Percentiles rank a stretch among this genome's conserved stretches.
Evolutionary conservation across 2,329 filamentous ascomycete genomes (phyloP).

Genomic region (Cryphonectria radicalis): DNA sequence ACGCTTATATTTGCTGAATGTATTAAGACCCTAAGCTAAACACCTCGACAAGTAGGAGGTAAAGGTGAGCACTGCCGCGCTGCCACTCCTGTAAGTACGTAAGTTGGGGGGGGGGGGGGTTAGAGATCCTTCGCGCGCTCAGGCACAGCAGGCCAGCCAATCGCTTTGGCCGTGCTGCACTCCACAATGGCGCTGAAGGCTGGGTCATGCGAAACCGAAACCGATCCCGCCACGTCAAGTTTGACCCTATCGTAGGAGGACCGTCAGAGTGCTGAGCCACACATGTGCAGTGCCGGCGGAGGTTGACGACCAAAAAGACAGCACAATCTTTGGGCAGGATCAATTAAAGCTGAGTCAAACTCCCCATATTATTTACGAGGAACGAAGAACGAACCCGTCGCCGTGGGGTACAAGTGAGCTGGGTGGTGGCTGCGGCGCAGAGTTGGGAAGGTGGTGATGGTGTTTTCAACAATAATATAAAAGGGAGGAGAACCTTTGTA

Average conservation of each 20-base stretch:
- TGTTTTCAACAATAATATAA: background rate
- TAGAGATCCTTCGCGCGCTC: background rate
- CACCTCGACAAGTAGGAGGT: background rate
- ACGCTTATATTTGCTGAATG: background rate
- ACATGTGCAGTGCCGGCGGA: background rate
- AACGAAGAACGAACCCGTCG: background rate
- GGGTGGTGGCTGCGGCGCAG: background rate
- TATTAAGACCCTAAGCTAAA: background rate
- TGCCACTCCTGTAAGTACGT: background rate
- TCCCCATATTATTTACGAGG: background rate
- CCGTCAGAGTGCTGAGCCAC: slow-evolving; percentile 14
- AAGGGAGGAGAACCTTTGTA: background rate
- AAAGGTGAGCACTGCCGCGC: background rate
- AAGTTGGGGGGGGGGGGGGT: background rate
- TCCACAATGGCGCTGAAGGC: background rate
- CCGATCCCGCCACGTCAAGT: slow-evolving; percentile 18
- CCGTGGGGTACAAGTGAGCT: background rate
- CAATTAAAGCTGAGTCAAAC: background rate
- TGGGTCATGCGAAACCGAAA: slow-evolving; percentile 19
- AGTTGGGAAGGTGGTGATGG: background rate
- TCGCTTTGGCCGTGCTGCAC: background rate
- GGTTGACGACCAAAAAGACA: background rate
- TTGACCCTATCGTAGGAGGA: background rate
- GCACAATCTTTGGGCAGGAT: background rate
- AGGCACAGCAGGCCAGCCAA: background rate